A percentile compares a stretch with the other conserved stretches of the same genome.
Evolutionary conservation across 129 eudicot genomes (phyloP).

Genomic region (Centaurea solstitialis): DNA sequence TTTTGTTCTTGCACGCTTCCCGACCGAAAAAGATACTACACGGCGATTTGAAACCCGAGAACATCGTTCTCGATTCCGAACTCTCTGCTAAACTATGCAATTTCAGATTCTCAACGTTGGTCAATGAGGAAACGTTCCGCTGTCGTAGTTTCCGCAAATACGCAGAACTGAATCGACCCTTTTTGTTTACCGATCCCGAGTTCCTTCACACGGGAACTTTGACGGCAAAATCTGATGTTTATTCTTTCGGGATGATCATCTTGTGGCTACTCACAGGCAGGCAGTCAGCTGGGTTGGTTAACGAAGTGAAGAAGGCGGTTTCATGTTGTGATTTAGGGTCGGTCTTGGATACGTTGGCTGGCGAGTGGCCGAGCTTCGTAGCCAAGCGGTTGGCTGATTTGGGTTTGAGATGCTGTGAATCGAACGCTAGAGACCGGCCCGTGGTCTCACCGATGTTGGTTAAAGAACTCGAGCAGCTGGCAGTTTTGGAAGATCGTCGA

Average conservation of each 20-base stretch:
- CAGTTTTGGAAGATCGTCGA: constrained; percentile 55
- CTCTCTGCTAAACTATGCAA: constrained; percentile 63
- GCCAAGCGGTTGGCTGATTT: constrained; percentile 64
- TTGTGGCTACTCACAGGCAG: constrained; percentile 72
- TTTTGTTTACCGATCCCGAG: constrained; percentile 73
- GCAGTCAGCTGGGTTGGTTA: constrained; percentile 41
- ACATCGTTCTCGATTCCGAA: constrained; percentile 58
- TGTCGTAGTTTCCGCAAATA: constrained; percentile 67
- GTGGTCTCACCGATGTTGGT: constrained; percentile 49
- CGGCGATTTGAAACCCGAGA: constrained; percentile 72
- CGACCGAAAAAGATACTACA: constrained; percentile 59
- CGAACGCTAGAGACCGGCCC: constrained; percentile 63
- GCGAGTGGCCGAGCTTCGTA: constrained; percentile 77
- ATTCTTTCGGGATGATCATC: constrained; percentile 71
- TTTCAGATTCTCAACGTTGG: constrained; percentile 52
- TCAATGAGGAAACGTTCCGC: constrained; percentile 46
- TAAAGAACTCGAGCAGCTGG: constrained; percentile 68
- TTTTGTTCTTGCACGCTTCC: constrained; percentile 64
- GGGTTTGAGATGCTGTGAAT: constrained; percentile 76
- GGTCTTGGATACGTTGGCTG: constrained; percentile 71
- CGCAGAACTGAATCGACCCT: constrained; percentile 44
- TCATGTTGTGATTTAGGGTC: constrained; percentile 42
- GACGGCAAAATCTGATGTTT: constrained; percentile 65
- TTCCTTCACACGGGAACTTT: constrained; percentile 52
- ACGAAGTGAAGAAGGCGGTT: constrained; percentile 52